Percentiles rank a stretch among this genome's conserved stretches.
Evolutionary conservation across 768 basidiomycete species (phyloP).

Genomic region (Pisolithus microcarpus): DNA sequence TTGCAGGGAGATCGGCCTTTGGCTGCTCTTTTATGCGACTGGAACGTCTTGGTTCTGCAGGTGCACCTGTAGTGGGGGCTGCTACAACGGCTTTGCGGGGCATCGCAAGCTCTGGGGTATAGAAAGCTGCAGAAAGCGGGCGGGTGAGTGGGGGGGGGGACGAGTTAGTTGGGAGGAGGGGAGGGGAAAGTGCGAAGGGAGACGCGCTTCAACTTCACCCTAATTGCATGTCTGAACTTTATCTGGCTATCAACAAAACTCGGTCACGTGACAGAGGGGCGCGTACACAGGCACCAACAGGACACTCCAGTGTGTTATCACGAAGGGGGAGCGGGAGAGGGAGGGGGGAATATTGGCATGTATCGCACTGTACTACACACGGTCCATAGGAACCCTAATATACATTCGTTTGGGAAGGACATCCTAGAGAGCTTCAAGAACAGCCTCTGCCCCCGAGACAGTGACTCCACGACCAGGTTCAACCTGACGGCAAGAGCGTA

Average conservation of each 20-base stretch:
- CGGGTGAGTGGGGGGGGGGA: not conserved
- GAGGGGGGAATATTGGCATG: conserved; percentile 1
- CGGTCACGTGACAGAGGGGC: conserved; percentile 25
- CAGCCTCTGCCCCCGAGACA: conserved; percentile 51
- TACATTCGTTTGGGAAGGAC: not conserved
- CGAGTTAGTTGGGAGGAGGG: conserved; percentile 13
- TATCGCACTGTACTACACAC: conserved; percentile 5
- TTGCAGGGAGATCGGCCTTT: conserved; percentile 41
- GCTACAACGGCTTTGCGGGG: conserved; percentile 62
- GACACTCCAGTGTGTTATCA: too few relatives aligned
- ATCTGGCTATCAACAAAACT: conserved; percentile 29
- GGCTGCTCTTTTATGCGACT: conserved; percentile 69
- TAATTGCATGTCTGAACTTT: conserved; percentile 25
- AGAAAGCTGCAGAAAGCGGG: not conserved
- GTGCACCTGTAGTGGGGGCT: conserved; percentile 28
- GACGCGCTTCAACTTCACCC: conserved; percentile 24
- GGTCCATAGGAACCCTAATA: not conserved
- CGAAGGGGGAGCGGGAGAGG: conserved; percentile 15
- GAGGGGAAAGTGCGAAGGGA: conserved; percentile 2
- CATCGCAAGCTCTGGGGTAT: conserved; percentile 32
- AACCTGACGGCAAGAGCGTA: conserved; percentile 26
- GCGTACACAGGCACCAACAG: conserved; percentile 19
- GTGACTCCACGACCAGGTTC: conserved; percentile 46
- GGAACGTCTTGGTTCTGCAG: conserved; percentile 59
- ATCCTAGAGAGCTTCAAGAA: conserved; percentile 38